Evolutionary conservation across 805 yeast genomes (phyloP), one percentile per base, ranked within the genome.

Genomic region (Yamadazyma phyllophila): DNA sequence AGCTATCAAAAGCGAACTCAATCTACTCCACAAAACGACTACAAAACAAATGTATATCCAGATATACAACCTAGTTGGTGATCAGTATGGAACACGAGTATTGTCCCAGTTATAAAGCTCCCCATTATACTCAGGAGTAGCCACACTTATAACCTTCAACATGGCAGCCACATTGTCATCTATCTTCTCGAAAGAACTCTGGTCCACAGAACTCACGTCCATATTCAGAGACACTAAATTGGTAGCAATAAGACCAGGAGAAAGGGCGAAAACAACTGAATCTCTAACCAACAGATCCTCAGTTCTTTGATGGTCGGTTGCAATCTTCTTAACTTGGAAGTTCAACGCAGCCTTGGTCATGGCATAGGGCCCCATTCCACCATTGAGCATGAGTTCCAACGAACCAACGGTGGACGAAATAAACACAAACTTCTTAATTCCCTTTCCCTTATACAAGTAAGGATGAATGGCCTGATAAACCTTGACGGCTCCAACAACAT

Each of bases 201-300:
- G n/a, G 20, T 17, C 14, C 9, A 36, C 4, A 5, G 15, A 12
- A 5, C 17, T 15, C 5, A 13, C 10, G 17, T 15, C 36, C 15
- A 13, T 10, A 24, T 12, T 16, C 31, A 29, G 31, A 12, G 14
- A 11, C 4, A n/a, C 33, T 64, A 62, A 60, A 39, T 71, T 74
- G 30, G 69, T 66, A n/a, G 43, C n/a, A 11, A 72, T 74, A 9
- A 59, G 30, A 32, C 77, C 76, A 0, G 78, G 78, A 42, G 67
- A 69, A 11, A 69, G 11, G 10, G 69, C 51, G 16, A 66, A 49
- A 34, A 63, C 57, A 9, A 54, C 60, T 45, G 59, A 65, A 42
- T 42, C 69, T 27, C 36, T 39, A 4, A 13, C 38, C 6, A 36
- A 2, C 13, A 14, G 36, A 14, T 41, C 31, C 5, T 17, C 36